phyloP scores from a whole-genome alignment of 805 yeast genomes.

The Yarrowia divulgata region DNA sequence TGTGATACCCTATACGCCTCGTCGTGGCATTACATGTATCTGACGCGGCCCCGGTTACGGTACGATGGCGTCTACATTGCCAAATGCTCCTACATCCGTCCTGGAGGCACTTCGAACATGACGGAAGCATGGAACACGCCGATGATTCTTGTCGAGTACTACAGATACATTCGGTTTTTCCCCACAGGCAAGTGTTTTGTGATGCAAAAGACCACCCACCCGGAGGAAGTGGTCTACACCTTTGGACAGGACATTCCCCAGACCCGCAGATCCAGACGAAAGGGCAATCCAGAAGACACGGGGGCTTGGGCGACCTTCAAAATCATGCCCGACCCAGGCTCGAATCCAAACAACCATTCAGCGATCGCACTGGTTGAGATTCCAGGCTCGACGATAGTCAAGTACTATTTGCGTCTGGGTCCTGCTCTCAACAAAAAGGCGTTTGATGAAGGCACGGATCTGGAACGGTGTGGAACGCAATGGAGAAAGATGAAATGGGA shows the following conservation, averaged over 20 bases:
- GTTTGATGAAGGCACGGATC: slow-evolving; percentile 3
- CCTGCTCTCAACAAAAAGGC: slow-evolving; percentile 19
- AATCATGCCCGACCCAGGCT: slow-evolving; percentile 4
- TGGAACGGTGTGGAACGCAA: slow-evolving; percentile 24
- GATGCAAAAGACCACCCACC: slow-evolving; percentile 24
- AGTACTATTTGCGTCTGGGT: slow-evolving; percentile 11
- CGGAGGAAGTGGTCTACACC: slow-evolving; percentile 24
- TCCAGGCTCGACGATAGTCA: slow-evolving; percentile 4
- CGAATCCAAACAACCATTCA: neutral
- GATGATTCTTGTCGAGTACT: slow-evolving; percentile 83
- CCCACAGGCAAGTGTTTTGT: slow-evolving; percentile 71
- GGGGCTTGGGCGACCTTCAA: slow-evolving; percentile 30
- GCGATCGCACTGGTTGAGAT: slow-evolving; percentile 11
- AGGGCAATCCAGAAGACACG: slow-evolving; percentile 26
- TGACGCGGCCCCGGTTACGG: slow-evolving; percentile 76
- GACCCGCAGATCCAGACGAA: slow-evolving; percentile 6
- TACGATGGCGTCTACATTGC: slow-evolving; percentile 86
- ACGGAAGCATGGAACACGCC: slow-evolving; percentile 76
- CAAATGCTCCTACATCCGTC: slow-evolving; percentile 81
- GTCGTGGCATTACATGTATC: slow-evolving; percentile 60
- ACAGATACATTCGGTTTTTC: slow-evolving; percentile 81
- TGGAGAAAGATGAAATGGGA: slow-evolving; percentile 37
- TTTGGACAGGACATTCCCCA: slow-evolving; percentile 32
- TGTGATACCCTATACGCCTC: slow-evolving; percentile 29
- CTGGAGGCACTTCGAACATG: slow-evolving; percentile 61